Percentiles rank a stretch among this genome's conserved stretches.
Evolutionary conservation across 495 filamentous ascomycete species (phyloP).

Genomic region (Cenococcum geophilum): DNA sequence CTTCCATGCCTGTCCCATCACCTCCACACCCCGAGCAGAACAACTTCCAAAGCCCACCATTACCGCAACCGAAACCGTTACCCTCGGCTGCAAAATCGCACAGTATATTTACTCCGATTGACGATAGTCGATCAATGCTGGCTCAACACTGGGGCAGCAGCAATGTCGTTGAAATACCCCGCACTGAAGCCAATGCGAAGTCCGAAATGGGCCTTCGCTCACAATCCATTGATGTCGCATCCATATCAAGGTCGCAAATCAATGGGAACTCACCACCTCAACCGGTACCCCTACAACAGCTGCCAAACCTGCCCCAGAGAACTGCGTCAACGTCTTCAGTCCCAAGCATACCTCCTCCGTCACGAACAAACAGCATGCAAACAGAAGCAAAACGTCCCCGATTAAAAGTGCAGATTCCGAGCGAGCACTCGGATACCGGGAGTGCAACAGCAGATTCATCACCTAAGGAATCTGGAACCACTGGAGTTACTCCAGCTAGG

Average conservation of each 20-base stretch:
- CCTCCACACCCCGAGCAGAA: constrained; percentile 46
- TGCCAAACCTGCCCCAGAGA: constrained; percentile 21
- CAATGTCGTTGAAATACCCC: constrained; percentile 45
- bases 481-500: constrained; percentile 47
- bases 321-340: constrained; percentile 33
- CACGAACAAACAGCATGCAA: constrained; percentile 64
- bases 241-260: constrained; percentile 41
- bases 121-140: constrained; percentile 82
- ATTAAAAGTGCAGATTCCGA: constrained; percentile 90
- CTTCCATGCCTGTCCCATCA: constrained; percentile 42
- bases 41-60: constrained; percentile 44
- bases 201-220: constrained; percentile 46
- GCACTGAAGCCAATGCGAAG: constrained; percentile 37
- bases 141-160: constrained; percentile 71
- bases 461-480: constrained; percentile 58
- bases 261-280: constrained; percentile 27
- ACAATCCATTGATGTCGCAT: constrained; percentile 59
- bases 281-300: constrained; percentile 13
- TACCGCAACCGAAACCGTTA: constrained; percentile 60
- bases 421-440: constrained; percentile 77
- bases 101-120: constrained; percentile 96
- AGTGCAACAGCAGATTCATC: constrained; percentile 71
- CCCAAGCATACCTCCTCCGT: constrained; percentile 49
- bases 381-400: constrained; percentile 62
- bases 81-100: constrained; percentile 62